phyloP scores from a whole-genome alignment of 2,329 filamentous ascomycete species.

The Fusarium piperis region DNA sequence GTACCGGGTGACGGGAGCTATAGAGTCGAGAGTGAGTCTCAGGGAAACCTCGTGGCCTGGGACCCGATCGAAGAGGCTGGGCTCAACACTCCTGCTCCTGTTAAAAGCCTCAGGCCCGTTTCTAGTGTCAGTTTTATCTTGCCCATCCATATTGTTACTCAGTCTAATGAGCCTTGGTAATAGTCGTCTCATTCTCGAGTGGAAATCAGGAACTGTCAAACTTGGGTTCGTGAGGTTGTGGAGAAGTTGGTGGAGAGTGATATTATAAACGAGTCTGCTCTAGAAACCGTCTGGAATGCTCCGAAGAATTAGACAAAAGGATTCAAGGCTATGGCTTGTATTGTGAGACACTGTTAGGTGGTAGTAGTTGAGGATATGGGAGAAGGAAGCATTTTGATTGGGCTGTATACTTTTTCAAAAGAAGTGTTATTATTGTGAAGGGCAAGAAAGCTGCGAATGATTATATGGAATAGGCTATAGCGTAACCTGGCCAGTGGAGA shows the following conservation, averaged over 20 bases:
- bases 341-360: neutral
- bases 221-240: conserved; percentile 4
- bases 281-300: neutral
- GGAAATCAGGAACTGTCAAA: conserved; percentile 12
- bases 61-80: conserved; percentile 8
- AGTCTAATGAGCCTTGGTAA: too few species aligned
- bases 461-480: too few species aligned
- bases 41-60: neutral
- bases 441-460: too few species aligned
- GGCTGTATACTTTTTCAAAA: too few species aligned
- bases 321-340: neutral
- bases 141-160: neutral
- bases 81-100: neutral
- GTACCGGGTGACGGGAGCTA: neutral
- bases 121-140: neutral
- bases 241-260: neutral
- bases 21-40: neutral
- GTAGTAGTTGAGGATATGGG: neutral
- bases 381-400: too few species aligned
- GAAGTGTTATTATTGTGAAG: too few species aligned
- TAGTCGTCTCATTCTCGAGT: neutral
- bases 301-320: neutral
- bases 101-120: neutral
- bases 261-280: neutral
- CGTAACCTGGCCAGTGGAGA: too few species aligned